These are phyloP conservation scores for Amanita rubescens DNA, from an alignment of 768 basidiomycete species.

Conservation along the genomic window DNA sequence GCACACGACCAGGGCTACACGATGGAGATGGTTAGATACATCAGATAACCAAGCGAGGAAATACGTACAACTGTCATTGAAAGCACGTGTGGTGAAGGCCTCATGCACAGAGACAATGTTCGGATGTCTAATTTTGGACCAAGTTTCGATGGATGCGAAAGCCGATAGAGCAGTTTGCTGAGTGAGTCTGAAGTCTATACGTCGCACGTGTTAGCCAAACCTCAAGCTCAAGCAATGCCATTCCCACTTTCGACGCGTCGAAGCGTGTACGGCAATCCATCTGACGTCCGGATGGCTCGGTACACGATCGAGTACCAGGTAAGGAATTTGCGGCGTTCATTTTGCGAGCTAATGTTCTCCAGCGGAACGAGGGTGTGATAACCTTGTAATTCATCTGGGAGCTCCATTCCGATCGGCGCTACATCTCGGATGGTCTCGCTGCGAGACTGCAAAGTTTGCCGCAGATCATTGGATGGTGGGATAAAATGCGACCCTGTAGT, in stretches of 20 bases:
- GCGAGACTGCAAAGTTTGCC: slow-evolving; percentile 36
- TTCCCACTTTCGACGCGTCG: slow-evolving; percentile 81
- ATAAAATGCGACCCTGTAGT: slow-evolving; percentile 61
- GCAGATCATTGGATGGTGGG: slow-evolving; percentile 34
- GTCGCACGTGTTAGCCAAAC: slow-evolving; percentile 7
- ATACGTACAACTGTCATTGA: slow-evolving; percentile 83
- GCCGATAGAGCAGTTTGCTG: slow-evolving; percentile 80
- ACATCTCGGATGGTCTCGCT: slow-evolving; percentile 64
- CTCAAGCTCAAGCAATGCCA: slow-evolving; percentile 3
- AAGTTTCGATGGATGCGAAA: slow-evolving; percentile 75
- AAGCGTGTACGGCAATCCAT: slow-evolving; percentile 73
- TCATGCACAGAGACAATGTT: slow-evolving; percentile 78
- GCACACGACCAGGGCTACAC: slow-evolving; percentile 84
- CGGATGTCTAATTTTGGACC: slow-evolving; percentile 82
- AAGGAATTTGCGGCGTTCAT: slow-evolving; percentile 70
- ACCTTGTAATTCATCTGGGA: slow-evolving; percentile 85
- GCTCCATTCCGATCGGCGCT: slow-evolving; percentile 40
- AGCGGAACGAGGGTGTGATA: slow-evolving; percentile 86
- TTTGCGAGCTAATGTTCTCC: slow-evolving; percentile 36
- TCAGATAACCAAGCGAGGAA: neutral
- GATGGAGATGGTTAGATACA: neutral
- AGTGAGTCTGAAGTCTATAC: slow-evolving; percentile 78
- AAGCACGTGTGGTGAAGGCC: slow-evolving; percentile 91
- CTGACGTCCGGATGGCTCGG: slow-evolving; percentile 66
- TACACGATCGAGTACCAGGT: slow-evolving; percentile 84